Evolutionary conservation across 2,329 filamentous ascomycete genomes (phyloP).

Genomic region (Talaromyces sp.): DNA sequence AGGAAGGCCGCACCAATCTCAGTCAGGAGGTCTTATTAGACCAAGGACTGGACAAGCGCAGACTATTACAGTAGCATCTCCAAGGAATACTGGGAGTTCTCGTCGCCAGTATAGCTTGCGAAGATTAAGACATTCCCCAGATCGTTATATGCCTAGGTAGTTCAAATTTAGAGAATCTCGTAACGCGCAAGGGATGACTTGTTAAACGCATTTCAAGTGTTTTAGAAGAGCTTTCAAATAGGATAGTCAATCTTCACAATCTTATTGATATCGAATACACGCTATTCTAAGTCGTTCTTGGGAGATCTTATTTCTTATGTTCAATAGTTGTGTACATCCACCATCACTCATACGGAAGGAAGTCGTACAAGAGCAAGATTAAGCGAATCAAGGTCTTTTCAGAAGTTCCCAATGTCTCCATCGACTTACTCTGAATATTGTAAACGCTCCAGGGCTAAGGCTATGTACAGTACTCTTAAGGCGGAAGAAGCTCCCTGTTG

Average conservation of each 20-base stretch:
- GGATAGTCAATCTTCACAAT: neutral
- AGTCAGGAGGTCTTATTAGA: neutral
- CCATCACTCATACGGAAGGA: neutral
- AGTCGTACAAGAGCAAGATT: neutral
- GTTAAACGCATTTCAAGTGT: neutral
- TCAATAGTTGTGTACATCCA: neutral
- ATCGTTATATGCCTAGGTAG: neutral
- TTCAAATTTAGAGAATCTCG: neutral
- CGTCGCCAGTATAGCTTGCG: neutral
- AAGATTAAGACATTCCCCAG: neutral
- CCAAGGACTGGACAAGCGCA: neutral
- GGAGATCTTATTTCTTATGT: neutral
- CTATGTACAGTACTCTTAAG: conserved; percentile 5
- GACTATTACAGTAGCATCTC: neutral
- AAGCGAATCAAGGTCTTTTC: neutral
- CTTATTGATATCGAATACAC: neutral
- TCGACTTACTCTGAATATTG: neutral
- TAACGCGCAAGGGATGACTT: neutral
- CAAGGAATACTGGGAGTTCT: neutral
- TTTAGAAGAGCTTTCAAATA: neutral
- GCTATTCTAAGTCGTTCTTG: conserved; percentile 3
- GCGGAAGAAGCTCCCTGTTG: neutral
- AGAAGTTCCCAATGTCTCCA: neutral
- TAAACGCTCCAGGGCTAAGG: neutral
- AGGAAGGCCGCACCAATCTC: neutral